A percentile compares a stretch with the other conserved stretches of the same genome.
phyloP scores from a whole-genome alignment of 2,329 filamentous ascomycete species.

The Verticillium zaregamsianum region DNA sequence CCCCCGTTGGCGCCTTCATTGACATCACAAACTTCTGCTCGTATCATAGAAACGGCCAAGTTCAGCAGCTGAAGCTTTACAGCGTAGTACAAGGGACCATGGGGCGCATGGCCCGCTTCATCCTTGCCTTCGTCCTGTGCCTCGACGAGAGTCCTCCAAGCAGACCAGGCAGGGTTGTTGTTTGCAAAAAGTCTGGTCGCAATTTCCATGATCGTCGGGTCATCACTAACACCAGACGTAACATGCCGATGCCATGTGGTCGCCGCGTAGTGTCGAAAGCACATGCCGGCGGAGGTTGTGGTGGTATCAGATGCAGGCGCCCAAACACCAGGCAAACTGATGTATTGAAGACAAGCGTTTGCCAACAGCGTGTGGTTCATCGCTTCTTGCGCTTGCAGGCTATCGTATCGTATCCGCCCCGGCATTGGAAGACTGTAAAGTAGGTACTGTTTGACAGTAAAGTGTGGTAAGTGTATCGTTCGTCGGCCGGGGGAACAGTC shows the following conservation, averaged over 20 bases:
- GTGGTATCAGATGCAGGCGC: not conserved
- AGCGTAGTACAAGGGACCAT: not conserved
- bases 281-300: not conserved
- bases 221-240: not conserved
- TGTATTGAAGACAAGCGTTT: constrained; percentile 1
- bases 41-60: not conserved
- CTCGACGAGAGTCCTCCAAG: not conserved
- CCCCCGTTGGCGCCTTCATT: too few species aligned
- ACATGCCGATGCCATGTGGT: constrained; percentile 1
- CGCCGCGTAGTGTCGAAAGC: constrained; percentile 5
- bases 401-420: not conserved
- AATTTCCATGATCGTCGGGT: not conserved
- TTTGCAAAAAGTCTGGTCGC: not conserved
- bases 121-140: too few species aligned
- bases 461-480: constrained; percentile 14
- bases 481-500: rapidly evolving
- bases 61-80: not conserved
- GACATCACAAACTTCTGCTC: too few species aligned
- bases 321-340: not conserved
- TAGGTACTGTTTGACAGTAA: constrained; percentile 16
- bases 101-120: not conserved
- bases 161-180: not conserved
- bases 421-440: constrained; percentile 6
- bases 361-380: not conserved
- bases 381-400: not conserved